Conservation (phyloP, 2,329 filamentous ascomycete species). For the Harringtonia lauricola region DNA sequence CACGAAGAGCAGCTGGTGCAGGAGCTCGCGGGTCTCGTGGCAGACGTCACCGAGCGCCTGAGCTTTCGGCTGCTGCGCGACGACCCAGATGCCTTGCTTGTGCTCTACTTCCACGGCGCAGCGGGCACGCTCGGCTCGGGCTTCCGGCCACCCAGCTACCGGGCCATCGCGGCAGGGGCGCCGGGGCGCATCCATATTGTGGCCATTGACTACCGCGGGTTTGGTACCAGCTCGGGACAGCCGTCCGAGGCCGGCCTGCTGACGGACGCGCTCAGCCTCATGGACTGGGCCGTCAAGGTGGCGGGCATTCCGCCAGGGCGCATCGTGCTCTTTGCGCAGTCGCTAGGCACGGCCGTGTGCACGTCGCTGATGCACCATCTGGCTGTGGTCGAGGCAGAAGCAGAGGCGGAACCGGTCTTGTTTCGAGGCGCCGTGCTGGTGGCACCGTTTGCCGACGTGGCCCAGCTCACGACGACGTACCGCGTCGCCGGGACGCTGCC, state of each 20-base stretch:
- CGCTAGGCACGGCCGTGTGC: constrained; percentile 39
- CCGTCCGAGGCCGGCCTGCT: constrained; percentile 46
- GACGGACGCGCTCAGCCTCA: constrained; percentile 38
- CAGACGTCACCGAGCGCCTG: constrained; percentile 22
- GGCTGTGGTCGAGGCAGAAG: not conserved
- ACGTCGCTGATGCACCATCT: constrained; percentile 14
- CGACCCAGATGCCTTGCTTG: constrained; percentile 30
- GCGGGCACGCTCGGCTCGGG: constrained; percentile 45
- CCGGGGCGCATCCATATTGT: constrained; percentile 44
- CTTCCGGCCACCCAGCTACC: constrained; percentile 42
- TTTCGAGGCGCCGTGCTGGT: constrained; percentile 45
- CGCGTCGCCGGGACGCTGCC: constrained; percentile 43
- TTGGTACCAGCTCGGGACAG: constrained; percentile 38
- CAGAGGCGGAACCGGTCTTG: constrained; percentile 16
- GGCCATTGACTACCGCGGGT: constrained; percentile 52
- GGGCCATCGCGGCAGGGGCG: constrained; percentile 37
- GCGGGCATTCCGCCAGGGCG: constrained; percentile 40
- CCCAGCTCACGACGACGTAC: constrained; percentile 43
- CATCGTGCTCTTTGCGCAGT: constrained; percentile 49
- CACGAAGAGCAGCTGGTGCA: constrained; percentile 37
- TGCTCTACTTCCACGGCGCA: constrained; percentile 44
- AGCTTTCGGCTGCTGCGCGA: constrained; percentile 32
- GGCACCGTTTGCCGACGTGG: constrained; percentile 45
- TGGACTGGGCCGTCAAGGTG: constrained; percentile 40
- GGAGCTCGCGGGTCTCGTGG: constrained; percentile 24